Percentiles rank a stretch among this genome's conserved stretches.
These are phyloP conservation scores for Hanseniaspora occidentalis DNA, from an alignment of 805 yeast genomes.

Conservation along the genomic window DNA sequence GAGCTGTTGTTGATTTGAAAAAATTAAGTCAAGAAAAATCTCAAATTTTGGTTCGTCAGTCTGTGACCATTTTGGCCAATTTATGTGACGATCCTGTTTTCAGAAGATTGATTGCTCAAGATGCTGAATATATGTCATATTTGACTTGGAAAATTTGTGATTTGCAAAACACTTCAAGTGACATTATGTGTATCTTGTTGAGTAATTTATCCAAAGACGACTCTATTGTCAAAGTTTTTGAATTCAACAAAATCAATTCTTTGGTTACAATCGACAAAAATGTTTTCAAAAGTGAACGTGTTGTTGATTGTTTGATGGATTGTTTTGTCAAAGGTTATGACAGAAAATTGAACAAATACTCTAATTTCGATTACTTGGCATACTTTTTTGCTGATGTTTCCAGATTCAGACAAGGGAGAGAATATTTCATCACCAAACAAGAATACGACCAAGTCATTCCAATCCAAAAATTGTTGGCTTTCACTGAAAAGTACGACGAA, in stretches of 20 bases:
- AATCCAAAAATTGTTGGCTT: slow-evolving; percentile 65
- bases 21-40: slow-evolving; percentile 41
- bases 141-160: slow-evolving; percentile 39
- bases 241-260: slow-evolving; percentile 20
- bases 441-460: slow-evolving; percentile 68
- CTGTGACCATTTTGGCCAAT: slow-evolving; percentile 73
- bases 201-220: slow-evolving; percentile 79
- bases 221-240: slow-evolving; percentile 40
- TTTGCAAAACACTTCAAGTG: slow-evolving; percentile 54
- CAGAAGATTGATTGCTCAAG: slow-evolving; percentile 54
- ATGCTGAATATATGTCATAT: slow-evolving; percentile 39
- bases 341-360: slow-evolving; percentile 54
- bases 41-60: slow-evolving; percentile 43
- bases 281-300: slow-evolving; percentile 43
- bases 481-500: slow-evolving; percentile 64
- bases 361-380: slow-evolving; percentile 71
- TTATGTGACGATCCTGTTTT: slow-evolving; percentile 59
- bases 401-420: slow-evolving; percentile 59
- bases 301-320: slow-evolving; percentile 75
- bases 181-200: slow-evolving; percentile 69
- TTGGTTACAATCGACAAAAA: slow-evolving; percentile 28
- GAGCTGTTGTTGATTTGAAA: slow-evolving; percentile 64
- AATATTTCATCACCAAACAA: slow-evolving; percentile 63
- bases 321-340: slow-evolving; percentile 79
- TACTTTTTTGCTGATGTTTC: slow-evolving; percentile 87